These are phyloP conservation scores for Aspergillus phoenicis DNA, from an alignment of 2,329 filamentous ascomycete genomes.

Conservation along the genomic window DNA sequence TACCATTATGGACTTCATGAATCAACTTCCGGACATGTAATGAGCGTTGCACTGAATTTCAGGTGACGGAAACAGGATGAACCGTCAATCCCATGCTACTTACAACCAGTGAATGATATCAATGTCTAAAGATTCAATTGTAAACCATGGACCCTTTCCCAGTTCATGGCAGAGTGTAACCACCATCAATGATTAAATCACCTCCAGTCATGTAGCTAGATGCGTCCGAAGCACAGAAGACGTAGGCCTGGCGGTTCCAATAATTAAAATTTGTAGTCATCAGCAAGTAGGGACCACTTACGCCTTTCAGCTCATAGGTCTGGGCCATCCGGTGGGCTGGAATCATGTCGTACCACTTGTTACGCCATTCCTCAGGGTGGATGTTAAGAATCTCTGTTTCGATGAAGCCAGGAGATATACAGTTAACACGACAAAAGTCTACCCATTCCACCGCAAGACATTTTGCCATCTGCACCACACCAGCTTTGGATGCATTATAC, in stretches of 20 bases:
- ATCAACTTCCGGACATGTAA: too few species aligned
- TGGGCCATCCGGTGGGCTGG: conserved; percentile 42
- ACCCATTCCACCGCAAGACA: conserved; percentile 45
- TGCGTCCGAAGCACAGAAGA: conserved; percentile 49
- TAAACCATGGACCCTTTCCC: too few species aligned
- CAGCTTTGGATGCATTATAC: conserved; percentile 45
- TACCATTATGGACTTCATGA: too few species aligned
- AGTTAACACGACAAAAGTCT: conserved; percentile 45
- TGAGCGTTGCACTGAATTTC: too few species aligned
- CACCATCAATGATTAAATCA: conserved; percentile 52
- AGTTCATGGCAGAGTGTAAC: conserved; percentile 42
- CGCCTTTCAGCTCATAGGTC: conserved; percentile 43
- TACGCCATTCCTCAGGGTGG: conserved; percentile 32
- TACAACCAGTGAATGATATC: too few species aligned
- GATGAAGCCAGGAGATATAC: conserved; percentile 45
- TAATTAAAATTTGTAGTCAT: too few species aligned
- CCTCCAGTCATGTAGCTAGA: conserved; percentile 54
- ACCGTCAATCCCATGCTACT: too few species aligned
- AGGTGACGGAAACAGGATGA: too few species aligned
- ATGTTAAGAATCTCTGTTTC: conserved; percentile 42
- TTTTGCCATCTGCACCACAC: conserved; percentile 40
- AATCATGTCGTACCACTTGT: conserved; percentile 45
- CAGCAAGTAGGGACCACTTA: conserved; percentile 11
- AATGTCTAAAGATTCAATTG: too few species aligned
- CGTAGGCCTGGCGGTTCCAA: conserved; percentile 12